These are phyloP conservation scores for Paraconiothyrium brasiliense DNA, from an alignment of 2,329 filamentous ascomycete genomes.

Conservation along the genomic window DNA sequence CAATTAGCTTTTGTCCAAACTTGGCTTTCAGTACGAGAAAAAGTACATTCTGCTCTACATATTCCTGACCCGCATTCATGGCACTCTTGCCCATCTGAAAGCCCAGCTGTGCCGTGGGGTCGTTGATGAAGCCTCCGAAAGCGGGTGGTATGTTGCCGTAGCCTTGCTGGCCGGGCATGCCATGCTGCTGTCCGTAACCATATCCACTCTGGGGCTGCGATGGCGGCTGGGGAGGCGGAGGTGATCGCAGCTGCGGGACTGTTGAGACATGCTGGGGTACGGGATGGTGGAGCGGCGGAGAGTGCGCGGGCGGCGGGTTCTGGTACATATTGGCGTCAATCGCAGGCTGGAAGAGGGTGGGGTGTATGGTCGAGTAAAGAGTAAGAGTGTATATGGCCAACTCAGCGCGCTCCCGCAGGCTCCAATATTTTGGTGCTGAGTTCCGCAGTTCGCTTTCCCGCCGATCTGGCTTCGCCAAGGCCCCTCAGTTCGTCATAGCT, in stretches of 20 bases:
- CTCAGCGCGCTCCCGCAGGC: slow-evolving; percentile 8
- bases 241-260: slow-evolving; percentile 94
- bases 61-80: slow-evolving; percentile 90
- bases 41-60: slow-evolving; percentile 91
- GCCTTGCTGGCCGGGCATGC: slow-evolving; percentile 24
- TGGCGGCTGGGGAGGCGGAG: slow-evolving; percentile 79
- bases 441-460: slow-evolving; percentile 19
- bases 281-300: slow-evolving; percentile 90
- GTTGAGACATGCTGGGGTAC: slow-evolving; percentile 98
- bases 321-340: slow-evolving; percentile 76
- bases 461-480: slow-evolving; percentile 33
- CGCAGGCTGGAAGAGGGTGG: slow-evolving; percentile 9
- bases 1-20: not conserved
- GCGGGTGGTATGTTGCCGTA: slow-evolving; percentile 60
- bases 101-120: slow-evolving; percentile 93
- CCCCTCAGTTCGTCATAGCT: slow-evolving; percentile 42
- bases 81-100: slow-evolving; percentile 93
- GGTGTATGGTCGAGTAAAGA: slow-evolving; percentile 4
- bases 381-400: slow-evolving; percentile 10
- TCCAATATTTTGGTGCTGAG: slow-evolving; percentile 15
- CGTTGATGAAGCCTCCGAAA: slow-evolving; percentile 94
- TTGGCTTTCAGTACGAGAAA: slow-evolving; percentile 11
- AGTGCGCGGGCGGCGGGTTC: slow-evolving; percentile 74
- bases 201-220: slow-evolving; percentile 73
- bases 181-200: slow-evolving; percentile 75